Percentiles rank a stretch among this genome's conserved stretches.
Conservation (phyloP, 129 eudicot genomes). For the Flaveria linearis region DNA sequence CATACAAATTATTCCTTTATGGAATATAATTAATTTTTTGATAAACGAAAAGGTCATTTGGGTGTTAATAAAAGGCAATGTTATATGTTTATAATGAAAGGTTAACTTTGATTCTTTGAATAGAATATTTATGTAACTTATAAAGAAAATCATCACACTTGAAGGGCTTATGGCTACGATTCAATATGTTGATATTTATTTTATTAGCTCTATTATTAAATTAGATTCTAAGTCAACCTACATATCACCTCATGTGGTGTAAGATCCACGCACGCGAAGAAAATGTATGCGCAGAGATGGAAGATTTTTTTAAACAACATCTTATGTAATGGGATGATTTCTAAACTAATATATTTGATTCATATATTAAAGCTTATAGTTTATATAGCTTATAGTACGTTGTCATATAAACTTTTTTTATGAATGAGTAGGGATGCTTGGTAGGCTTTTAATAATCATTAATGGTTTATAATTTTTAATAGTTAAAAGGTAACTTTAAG, state of each 20-base stretch:
- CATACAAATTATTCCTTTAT: constrained; percentile 14
- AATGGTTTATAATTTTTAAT: too few species aligned
- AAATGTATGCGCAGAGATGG: background rate
- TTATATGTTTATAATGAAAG: constrained; percentile 26
- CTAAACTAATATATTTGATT: background rate
- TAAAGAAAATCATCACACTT: background rate
- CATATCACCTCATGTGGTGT: background rate
- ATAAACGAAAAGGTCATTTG: constrained; percentile 24
- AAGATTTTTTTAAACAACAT: background rate
- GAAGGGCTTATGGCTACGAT: constrained; percentile 1
- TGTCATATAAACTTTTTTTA: background rate
- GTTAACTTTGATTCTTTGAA: constrained; percentile 19
- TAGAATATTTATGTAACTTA: constrained; percentile 6
- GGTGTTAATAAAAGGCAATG: constrained; percentile 32
- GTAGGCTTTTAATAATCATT: too few species aligned
- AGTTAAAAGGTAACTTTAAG: too few species aligned
- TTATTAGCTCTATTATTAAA: background rate
- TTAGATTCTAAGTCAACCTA: background rate
- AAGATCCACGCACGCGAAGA: constrained; percentile 1
- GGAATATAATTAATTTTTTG: background rate
- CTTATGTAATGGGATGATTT: background rate
- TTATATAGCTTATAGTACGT: background rate
- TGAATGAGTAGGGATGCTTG: background rate
- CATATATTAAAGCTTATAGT: background rate
- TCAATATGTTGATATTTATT: background rate